These are phyloP conservation scores for Penicillium crystallinum DNA, from an alignment of 495 filamentous ascomycete genomes.

Conservation along the genomic window DNA sequence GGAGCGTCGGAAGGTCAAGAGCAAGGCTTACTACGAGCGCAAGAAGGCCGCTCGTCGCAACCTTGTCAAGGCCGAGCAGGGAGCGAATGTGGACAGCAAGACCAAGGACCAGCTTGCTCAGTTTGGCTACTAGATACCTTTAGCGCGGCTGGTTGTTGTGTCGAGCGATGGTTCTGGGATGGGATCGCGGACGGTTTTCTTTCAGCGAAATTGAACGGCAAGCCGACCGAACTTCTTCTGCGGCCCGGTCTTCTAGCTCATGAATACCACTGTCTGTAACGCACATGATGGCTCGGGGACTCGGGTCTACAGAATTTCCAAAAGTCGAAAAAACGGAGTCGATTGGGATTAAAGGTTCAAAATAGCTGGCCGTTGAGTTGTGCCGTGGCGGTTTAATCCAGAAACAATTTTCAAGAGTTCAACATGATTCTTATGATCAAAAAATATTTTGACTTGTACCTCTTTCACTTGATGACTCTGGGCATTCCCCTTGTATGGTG, in stretches of 20 bases:
- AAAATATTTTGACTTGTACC: slow-evolving; percentile 11
- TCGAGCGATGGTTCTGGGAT: slow-evolving; percentile 41
- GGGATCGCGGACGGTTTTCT: slow-evolving; percentile 45
- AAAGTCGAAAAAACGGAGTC: slow-evolving; percentile 39
- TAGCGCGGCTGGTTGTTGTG: slow-evolving; percentile 44
- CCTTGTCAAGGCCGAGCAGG: slow-evolving; percentile 86
- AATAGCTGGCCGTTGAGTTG: slow-evolving; percentile 45
- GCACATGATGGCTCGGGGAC: slow-evolving; percentile 31
- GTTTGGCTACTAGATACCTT: slow-evolving; percentile 65
- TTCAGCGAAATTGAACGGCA: slow-evolving; percentile 42
- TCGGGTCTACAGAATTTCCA: slow-evolving; percentile 29
- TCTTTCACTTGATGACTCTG: no score
- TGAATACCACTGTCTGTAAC: slow-evolving; percentile 35
- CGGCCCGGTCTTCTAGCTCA: slow-evolving; percentile 27
- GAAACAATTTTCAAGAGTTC: slow-evolving; percentile 40
- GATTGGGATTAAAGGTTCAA: slow-evolving; percentile 43
- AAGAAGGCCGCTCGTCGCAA: slow-evolving; percentile 93
- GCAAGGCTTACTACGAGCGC: slow-evolving; percentile 97
- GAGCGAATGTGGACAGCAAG: slow-evolving; percentile 75
- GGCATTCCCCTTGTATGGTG: no score
- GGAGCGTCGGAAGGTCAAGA: slow-evolving; percentile 98
- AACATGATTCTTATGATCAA: slow-evolving; percentile 33
- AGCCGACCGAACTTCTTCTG: slow-evolving; percentile 41
- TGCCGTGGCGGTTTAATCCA: slow-evolving; percentile 49
- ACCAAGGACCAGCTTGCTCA: slow-evolving; percentile 64